These are phyloP conservation scores for Gentiana dahurica DNA, from an alignment of 257 asterid species.

Conservation along the genomic window DNA sequence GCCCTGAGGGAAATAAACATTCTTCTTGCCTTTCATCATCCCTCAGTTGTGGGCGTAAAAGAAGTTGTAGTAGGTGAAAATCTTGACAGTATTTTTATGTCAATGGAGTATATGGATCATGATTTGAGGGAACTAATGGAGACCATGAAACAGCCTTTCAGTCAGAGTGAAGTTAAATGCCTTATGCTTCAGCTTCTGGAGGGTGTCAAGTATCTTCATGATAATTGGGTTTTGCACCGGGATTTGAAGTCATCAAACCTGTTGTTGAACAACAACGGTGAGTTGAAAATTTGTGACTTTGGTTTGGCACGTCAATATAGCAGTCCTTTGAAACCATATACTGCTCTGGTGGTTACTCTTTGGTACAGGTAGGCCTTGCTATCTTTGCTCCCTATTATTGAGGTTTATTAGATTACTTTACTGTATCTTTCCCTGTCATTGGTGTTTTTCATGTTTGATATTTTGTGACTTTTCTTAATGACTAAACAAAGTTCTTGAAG, in stretches of 20 bases:
- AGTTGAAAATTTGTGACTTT: conserved; percentile 83
- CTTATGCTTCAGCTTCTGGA: conserved; percentile 78
- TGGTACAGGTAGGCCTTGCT: conserved; percentile 75
- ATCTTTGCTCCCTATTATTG: background rate
- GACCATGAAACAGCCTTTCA: conserved; percentile 67
- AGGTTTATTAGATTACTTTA: background rate
- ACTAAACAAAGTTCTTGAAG: no score
- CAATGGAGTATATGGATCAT: conserved; percentile 97
- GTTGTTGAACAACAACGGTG: conserved; percentile 66
- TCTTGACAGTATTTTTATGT: conserved; percentile 75
- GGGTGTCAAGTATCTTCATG: conserved; percentile 75
- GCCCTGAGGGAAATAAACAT: conserved; percentile 78
- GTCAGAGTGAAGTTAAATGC: conserved; percentile 83
- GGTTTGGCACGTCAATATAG: conserved; percentile 93
- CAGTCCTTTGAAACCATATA: conserved; percentile 75
- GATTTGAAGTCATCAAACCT: conserved; percentile 84
- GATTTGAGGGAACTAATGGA: conserved; percentile 76
- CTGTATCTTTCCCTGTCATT: background rate
- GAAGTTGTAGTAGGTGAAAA: conserved; percentile 75
- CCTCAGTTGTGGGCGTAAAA: conserved; percentile 76
- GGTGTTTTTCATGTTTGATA: background rate
- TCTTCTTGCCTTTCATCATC: conserved; percentile 68
- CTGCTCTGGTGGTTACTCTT: conserved; percentile 79
- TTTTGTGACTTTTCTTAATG: no score
- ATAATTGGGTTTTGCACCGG: conserved; percentile 87